A percentile compares a stretch with the other conserved stretches of the same genome.
phyloP scores from a whole-genome alignment of 805 yeast species.

The Clavispora fructus region DNA sequence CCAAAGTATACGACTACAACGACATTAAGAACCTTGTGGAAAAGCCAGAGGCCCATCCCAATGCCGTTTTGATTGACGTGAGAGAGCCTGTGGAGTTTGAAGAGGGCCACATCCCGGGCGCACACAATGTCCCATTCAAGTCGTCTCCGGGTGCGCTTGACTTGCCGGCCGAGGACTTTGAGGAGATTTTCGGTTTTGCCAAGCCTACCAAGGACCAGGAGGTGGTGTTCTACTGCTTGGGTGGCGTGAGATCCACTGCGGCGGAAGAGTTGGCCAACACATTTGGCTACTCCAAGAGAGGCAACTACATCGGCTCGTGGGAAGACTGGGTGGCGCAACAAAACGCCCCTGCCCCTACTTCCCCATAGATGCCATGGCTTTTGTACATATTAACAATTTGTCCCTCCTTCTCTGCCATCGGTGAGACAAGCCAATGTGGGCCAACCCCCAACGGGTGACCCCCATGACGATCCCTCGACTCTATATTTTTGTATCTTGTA shows the following conservation, averaged over 20 bases:
- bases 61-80: conserved; percentile 71
- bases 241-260: conserved; percentile 85
- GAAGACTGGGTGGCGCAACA: conserved; percentile 68
- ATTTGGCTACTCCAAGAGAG: conserved; percentile 79
- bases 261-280: conserved; percentile 90
- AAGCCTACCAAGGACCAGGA: conserved; percentile 73
- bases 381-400: neutral
- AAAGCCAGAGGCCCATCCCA: conserved; percentile 36
- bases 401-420: neutral
- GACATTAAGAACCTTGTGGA: conserved; percentile 43
- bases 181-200: conserved; percentile 70
- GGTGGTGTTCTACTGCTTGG: conserved; percentile 84
- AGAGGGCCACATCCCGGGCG: conserved; percentile 75
- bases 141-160: conserved; percentile 91
- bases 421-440: neutral
- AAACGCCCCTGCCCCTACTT: conserved; percentile 12
- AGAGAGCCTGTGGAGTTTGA: conserved; percentile 82
- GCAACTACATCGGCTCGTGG: conserved; percentile 82
- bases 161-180: conserved; percentile 71
- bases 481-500: conserved; percentile 1
- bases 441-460: neutral
- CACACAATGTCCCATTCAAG: conserved; percentile 85
- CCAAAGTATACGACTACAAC: conserved; percentile 48
- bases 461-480: conserved; percentile 3
- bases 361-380: neutral